Conservation (phyloP, 2,329 filamentous ascomycete genomes). For the Ilyonectria destructans region DNA sequence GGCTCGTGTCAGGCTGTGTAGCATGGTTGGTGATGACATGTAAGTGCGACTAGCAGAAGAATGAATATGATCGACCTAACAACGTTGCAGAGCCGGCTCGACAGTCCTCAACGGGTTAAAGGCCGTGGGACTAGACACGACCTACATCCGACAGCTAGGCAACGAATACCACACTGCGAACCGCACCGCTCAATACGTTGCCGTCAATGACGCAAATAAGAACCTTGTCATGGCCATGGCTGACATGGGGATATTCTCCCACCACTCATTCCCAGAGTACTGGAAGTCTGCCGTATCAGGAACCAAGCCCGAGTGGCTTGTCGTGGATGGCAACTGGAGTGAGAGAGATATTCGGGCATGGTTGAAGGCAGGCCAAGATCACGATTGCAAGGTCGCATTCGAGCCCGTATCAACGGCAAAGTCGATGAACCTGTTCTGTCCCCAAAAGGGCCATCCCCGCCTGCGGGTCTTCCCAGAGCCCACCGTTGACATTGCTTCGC, state of each 20-base stretch:
- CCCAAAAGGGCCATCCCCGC: constrained; percentile 55
- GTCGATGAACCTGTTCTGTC: constrained; percentile 77
- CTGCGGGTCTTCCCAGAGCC: constrained; percentile 72
- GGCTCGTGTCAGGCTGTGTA: constrained; percentile 80
- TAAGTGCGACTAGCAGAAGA: constrained; percentile 55
- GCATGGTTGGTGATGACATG: constrained; percentile 85
- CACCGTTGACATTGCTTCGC: constrained; percentile 82
- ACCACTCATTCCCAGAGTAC: constrained; percentile 65
- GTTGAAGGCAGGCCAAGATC: constrained; percentile 73
- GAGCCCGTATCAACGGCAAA: constrained; percentile 93
- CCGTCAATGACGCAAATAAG: constrained; percentile 87
- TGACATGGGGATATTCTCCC: constrained; percentile 90
- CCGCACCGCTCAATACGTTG: constrained; percentile 91
- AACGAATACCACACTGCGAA: constrained; percentile 65
- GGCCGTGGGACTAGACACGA: constrained; percentile 75
- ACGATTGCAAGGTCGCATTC: constrained; percentile 78
- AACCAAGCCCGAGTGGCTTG: constrained; percentile 80
- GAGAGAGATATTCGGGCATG: constrained; percentile 77
- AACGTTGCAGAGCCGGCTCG: constrained; percentile 74
- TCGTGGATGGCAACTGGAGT: constrained; percentile 92
- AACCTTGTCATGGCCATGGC: constrained; percentile 94
- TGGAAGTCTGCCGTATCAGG: constrained; percentile 74
- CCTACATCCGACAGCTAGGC: constrained; percentile 73
- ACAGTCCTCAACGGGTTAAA: constrained; percentile 79
- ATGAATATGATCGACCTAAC: constrained; percentile 16